Conservation (phyloP, 129 eudicot genomes). For the Saposhnikovia divaricata region DNA sequence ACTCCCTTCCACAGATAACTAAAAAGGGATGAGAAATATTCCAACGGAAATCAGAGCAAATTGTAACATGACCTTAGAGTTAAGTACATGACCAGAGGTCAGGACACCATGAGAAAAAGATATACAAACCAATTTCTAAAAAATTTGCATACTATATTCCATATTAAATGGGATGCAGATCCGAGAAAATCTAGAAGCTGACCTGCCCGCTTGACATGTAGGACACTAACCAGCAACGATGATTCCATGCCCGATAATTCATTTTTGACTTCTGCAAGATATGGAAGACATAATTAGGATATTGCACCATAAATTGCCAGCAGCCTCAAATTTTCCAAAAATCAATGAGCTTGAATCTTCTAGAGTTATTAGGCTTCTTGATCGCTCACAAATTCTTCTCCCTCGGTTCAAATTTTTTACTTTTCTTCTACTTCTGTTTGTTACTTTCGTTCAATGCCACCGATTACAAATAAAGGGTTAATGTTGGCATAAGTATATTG, state of each 20-base stretch:
- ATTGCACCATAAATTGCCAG: neutral
- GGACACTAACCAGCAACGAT: conserved; percentile 78
- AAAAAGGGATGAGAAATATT: neutral
- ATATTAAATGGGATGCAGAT: neutral
- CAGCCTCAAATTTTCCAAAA: neutral
- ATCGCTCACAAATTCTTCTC: neutral
- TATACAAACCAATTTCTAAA: neutral
- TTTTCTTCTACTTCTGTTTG: neutral
- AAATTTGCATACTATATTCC: neutral
- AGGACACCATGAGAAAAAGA: neutral
- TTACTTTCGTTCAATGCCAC: neutral
- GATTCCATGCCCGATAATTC: conserved; percentile 97
- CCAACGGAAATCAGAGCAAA: neutral
- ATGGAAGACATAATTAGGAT: conserved; percentile 1
- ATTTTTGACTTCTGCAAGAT: conserved; percentile 70
- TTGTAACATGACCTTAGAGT: neutral
- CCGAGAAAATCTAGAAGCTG: conserved; percentile 15
- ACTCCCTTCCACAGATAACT: neutral
- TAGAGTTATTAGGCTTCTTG: neutral
- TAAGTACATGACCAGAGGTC: neutral
- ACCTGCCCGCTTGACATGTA: conserved; percentile 72
- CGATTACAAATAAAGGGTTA: neutral
- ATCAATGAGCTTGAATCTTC: neutral
- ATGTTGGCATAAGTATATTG: neutral
- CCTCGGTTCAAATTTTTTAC: neutral